Conservation (phyloP, 306 rosid species). For the Biancaea sappan region DNA sequence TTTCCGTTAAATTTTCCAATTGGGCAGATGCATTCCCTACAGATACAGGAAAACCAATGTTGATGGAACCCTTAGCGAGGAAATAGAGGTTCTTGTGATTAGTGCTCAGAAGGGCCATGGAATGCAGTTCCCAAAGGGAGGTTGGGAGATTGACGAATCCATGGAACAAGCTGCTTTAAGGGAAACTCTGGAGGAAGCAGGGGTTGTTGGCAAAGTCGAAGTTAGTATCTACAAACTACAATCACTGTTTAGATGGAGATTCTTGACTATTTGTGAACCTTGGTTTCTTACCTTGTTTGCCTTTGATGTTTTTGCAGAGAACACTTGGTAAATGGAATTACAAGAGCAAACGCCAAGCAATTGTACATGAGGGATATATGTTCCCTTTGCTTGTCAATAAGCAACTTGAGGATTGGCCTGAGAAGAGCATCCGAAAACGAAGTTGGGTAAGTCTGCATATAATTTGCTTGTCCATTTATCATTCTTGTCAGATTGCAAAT, state of each 20-base stretch:
- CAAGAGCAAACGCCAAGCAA: conserved; percentile 76
- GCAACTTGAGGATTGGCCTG: conserved; percentile 81
- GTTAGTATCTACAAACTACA: conserved; percentile 54
- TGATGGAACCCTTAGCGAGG: conserved; percentile 40
- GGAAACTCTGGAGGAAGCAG: conserved; percentile 93
- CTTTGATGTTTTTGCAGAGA: conserved; percentile 48
- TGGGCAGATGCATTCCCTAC: conserved; percentile 89
- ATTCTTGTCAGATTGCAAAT: background rate
- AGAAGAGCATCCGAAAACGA: conserved; percentile 61
- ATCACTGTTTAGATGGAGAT: background rate
- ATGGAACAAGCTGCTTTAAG: conserved; percentile 83
- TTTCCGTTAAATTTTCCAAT: conserved; percentile 17
- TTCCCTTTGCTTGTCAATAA: conserved; percentile 74
- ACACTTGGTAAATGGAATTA: conserved; percentile 72
- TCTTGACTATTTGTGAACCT: background rate
- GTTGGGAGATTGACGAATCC: conserved; percentile 90
- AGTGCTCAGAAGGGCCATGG: conserved; percentile 86
- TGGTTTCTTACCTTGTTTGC: conserved; percentile 27
- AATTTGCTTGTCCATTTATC: background rate
- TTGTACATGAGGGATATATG: conserved; percentile 69
- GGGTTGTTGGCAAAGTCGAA: conserved; percentile 71
- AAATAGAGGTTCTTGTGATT: conserved; percentile 82
- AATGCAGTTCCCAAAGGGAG: conserved; percentile 98
- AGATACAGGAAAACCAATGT: conserved; percentile 51
- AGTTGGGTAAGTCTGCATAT: conserved; percentile 68